Conservation (phyloP, 352 stramenopile species). For the Globisporangium perplexum region DNA sequence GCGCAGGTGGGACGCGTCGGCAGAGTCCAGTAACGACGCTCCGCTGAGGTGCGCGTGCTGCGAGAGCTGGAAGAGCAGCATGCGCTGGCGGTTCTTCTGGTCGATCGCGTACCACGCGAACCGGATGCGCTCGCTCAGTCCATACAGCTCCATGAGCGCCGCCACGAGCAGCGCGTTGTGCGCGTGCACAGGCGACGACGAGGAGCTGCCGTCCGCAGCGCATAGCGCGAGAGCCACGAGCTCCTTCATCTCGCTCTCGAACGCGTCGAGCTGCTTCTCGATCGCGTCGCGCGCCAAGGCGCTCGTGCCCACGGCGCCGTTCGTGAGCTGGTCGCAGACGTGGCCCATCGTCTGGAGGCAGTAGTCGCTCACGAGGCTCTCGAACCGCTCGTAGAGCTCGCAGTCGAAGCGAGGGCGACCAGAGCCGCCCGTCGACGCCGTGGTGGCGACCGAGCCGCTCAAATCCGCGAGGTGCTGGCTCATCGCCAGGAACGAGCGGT, state of each 20-base stretch:
- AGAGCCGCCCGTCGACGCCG: background rate
- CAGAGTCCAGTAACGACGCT: background rate
- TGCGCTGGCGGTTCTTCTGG: slow-evolving; percentile 35
- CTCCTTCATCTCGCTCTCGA: slow-evolving; percentile 26
- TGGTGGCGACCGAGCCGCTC: slow-evolving; percentile 1
- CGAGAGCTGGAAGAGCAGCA: slow-evolving; percentile 17
- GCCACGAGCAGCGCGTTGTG: slow-evolving; percentile 9
- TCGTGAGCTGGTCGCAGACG: slow-evolving; percentile 48
- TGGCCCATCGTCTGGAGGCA: slow-evolving; percentile 44
- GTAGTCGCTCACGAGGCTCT: slow-evolving; percentile 46
- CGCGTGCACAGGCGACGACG: background rate
- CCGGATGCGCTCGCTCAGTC: slow-evolving; percentile 40
- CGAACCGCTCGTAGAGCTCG: slow-evolving; percentile 24
- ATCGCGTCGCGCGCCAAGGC: slow-evolving; percentile 24
- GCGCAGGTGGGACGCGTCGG: background rate
- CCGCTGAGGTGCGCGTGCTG: slow-evolving; percentile 7
- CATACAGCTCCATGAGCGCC: slow-evolving; percentile 29
- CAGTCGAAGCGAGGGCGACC: background rate
- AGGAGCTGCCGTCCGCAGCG: background rate
- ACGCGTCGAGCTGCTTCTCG: slow-evolving; percentile 35
- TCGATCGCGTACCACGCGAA: slow-evolving; percentile 40
- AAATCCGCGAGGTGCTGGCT: slow-evolving; percentile 17
- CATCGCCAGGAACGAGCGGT: slow-evolving; percentile 24
- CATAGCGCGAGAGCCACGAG: slow-evolving; percentile 1
- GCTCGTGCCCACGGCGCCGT: slow-evolving; percentile 16